These are phyloP conservation scores for Phoma herbarum DNA, from an alignment of 2,329 filamentous ascomycete species.

Conservation along the genomic window DNA sequence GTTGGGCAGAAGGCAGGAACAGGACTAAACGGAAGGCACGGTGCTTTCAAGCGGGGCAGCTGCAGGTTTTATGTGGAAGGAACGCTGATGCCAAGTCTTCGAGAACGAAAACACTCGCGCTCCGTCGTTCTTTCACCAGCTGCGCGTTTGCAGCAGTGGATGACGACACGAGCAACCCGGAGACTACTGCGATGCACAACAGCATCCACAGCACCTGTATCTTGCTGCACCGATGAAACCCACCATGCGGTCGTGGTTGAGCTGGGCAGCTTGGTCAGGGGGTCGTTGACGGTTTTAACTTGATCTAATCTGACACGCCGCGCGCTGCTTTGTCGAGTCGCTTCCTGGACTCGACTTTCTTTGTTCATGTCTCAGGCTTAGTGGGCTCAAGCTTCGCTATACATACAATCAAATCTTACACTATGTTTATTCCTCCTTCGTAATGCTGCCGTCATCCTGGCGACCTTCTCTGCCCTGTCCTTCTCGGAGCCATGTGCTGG, in stretches of 20 bases:
- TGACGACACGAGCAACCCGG: slow-evolving; percentile 49
- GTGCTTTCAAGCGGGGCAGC: slow-evolving; percentile 13
- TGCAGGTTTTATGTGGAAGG: slow-evolving; percentile 18
- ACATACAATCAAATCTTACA: slow-evolving; percentile 10
- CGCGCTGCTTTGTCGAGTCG: slow-evolving; percentile 3
- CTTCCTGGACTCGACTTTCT: background rate
- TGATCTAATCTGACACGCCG: slow-evolving; percentile 68
- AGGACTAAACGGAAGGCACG: slow-evolving; percentile 15
- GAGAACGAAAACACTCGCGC: slow-evolving; percentile 9
- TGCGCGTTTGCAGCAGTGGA: slow-evolving; percentile 37
- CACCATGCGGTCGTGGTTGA: slow-evolving; percentile 36
- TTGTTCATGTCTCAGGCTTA: background rate
- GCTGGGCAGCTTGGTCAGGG: slow-evolving; percentile 29
- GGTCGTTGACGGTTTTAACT: slow-evolving; percentile 63
- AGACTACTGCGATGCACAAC: slow-evolving; percentile 31
- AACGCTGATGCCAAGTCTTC: slow-evolving; percentile 8
- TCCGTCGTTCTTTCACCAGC: slow-evolving; percentile 27
- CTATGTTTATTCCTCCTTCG: slow-evolving; percentile 60
- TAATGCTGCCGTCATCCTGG: slow-evolving; percentile 68
- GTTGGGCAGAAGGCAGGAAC: slow-evolving; percentile 16
- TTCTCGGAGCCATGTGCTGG: slow-evolving; percentile 79
- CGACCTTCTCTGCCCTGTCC: slow-evolving; percentile 63
- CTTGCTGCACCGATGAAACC: slow-evolving; percentile 34
- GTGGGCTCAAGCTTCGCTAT: background rate
- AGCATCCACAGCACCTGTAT: slow-evolving; percentile 9